Evolutionary conservation across 1,284 basidiomycete genomes (phyloP).

Genomic region (Ceratobasidium sp.): DNA sequence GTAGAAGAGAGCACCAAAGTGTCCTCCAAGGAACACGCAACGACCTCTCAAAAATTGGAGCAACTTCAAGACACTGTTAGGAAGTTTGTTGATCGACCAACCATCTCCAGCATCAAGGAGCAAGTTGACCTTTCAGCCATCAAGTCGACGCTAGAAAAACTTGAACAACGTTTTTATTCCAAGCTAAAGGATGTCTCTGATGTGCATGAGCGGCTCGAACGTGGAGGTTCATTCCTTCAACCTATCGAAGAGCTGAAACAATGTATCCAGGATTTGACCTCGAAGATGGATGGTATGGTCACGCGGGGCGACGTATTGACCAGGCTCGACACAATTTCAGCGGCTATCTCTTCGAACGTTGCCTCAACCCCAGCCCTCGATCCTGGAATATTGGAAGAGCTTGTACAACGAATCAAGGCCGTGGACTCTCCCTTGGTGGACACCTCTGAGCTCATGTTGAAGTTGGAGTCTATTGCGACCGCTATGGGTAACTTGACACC

Average conservation of each 20-base stretch:
- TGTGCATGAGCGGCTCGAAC: neutral
- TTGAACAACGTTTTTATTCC: neutral
- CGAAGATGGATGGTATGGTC: constrained; percentile 40
- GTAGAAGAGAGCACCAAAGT: constrained; percentile 3
- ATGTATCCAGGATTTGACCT: constrained; percentile 46
- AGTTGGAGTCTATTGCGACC: constrained; percentile 4
- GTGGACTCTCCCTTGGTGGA: neutral
- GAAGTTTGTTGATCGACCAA: neutral
- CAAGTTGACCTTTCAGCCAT: neutral
- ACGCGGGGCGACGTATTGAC: neutral
- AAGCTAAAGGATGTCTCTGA: neutral
- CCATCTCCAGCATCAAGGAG: neutral
- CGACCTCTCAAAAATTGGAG: neutral
- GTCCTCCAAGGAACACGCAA: neutral
- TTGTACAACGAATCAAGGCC: constrained; percentile 9
- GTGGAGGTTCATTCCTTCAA: neutral
- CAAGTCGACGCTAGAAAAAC: neutral
- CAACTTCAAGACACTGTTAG: neutral
- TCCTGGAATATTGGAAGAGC: neutral
- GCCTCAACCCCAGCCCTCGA: neutral
- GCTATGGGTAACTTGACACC: neutral
- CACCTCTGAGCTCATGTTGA: neutral
- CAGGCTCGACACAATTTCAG: neutral
- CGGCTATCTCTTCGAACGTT: neutral
- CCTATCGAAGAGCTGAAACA: constrained; percentile 40